A percentile compares a stretch with the other conserved stretches of the same genome.
phyloP scores from a whole-genome alignment of 768 basidiomycete species.

The Punctularia strigosozonata region DNA sequence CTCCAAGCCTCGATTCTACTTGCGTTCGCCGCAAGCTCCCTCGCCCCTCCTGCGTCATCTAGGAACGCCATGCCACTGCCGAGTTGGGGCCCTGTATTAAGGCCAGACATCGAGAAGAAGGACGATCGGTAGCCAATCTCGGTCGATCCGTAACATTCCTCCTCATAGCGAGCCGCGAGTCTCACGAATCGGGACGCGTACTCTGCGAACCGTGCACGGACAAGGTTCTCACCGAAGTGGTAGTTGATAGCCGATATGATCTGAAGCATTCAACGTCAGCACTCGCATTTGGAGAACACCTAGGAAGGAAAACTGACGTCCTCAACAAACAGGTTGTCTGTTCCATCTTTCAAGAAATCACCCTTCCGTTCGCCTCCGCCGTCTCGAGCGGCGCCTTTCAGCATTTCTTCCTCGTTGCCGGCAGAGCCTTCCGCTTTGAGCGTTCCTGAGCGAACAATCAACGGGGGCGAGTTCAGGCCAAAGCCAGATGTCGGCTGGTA shows the following conservation, averaged over 20 bases:
- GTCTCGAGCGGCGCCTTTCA: constrained; percentile 17
- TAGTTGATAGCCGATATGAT: constrained; percentile 78
- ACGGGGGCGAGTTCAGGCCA: constrained; percentile 20
- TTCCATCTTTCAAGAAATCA: constrained; percentile 44
- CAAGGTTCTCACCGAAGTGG: constrained; percentile 83
- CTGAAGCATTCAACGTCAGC: constrained; percentile 24
- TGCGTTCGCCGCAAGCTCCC: constrained; percentile 67
- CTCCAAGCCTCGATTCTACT: constrained; percentile 92
- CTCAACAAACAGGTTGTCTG: constrained; percentile 85
- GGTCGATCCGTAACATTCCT: constrained; percentile 61
- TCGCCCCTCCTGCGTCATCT: constrained; percentile 53
- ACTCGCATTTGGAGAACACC: constrained; percentile 1
- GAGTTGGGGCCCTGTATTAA: constrained; percentile 33
- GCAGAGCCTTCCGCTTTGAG: constrained; percentile 53
- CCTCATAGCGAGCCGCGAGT: constrained; percentile 85
- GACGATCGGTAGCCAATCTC: constrained; percentile 60
- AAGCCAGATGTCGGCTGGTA: constrained; percentile 7
- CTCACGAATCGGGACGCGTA: constrained; percentile 82
- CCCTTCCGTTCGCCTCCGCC: constrained; percentile 32
- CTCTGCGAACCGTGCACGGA: constrained; percentile 83
- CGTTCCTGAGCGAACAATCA: constrained; percentile 45
- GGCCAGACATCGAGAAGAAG: constrained; percentile 35
- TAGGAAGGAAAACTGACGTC: constrained; percentile 51
- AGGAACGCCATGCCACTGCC: constrained; percentile 76
- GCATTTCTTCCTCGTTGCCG: constrained; percentile 61